Base-by-base conservation (phyloP, 805 yeast species). In the Ogataea naganishii region DNA sequence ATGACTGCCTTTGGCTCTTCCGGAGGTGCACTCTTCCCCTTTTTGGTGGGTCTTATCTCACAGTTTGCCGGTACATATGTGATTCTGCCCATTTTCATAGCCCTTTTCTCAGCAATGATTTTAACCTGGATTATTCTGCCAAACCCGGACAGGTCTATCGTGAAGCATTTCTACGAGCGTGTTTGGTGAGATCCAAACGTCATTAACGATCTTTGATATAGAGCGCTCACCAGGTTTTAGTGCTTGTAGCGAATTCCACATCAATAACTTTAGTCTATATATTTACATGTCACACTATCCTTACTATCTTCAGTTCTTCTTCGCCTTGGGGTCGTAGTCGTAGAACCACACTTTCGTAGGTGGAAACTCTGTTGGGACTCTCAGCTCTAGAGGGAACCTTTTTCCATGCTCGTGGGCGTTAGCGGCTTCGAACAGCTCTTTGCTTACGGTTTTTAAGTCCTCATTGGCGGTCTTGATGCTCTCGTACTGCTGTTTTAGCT, bases 281-380 rank as follows among this genome's bases (percentile, higher is more conserved):
- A 22, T 17, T 18, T n/a, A n/a, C n/a, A n/a, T n/a, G n/a, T n/a
- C n/a, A n/a, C n/a, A n/a, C n/a, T n/a, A n/a, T n/a, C n/a, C n/a
- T n/a, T n/a, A n/a, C n/a, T 34, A 26, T 23, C n/a, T 17, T 26
- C 12, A 11, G 34, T 33, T 32, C 32, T 38, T 34, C 36, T 40
- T 36, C 3, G 25, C 12, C 16, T 37, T 32, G 24, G 60, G 56
- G 14, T 41, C 40, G 31, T 57, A 62, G n/a, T 75, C 71, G 45
- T 71, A 70, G 33, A 75, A 74, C 96, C 96, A 88, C 13, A 81
- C 64, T 36, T 69, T 67, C 46, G 72, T 74, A 13, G 96, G 81
- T 10, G 98, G 98, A 37, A 64, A 83, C 33, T 86, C 89, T 1
- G 94, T 80, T 14, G 98, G 98, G 7, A 83, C 75, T 48, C 92